Conservation (phyloP, 2,329 filamentous ascomycete species). For the Neonectria neomacrospora region DNA sequence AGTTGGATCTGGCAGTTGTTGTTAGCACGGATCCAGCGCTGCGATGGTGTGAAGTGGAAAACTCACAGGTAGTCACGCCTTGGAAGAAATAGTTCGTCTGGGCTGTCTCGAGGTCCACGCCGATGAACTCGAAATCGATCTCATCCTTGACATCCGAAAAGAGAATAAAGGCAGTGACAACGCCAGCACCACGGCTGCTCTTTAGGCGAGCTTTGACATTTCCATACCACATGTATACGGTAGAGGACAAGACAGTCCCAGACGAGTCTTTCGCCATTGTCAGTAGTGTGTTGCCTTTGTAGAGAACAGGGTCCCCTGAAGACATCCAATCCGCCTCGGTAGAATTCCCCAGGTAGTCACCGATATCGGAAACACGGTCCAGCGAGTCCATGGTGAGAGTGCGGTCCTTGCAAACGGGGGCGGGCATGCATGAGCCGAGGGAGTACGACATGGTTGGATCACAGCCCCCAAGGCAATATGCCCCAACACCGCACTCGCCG, state of each 20-base stretch:
- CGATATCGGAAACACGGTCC: slow-evolving; percentile 74
- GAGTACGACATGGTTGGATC: slow-evolving; percentile 86
- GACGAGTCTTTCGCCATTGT: slow-evolving; percentile 90
- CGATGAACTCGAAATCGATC: slow-evolving; percentile 96
- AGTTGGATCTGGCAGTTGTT: slow-evolving; percentile 67
- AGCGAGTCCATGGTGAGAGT: slow-evolving; percentile 79
- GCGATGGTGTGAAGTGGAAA: neutral
- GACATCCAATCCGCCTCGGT: slow-evolving; percentile 87
- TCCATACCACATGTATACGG: slow-evolving; percentile 96
- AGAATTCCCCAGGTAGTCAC: slow-evolving; percentile 87
- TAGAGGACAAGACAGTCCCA: slow-evolving; percentile 86
- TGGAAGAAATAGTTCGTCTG: slow-evolving; percentile 99
- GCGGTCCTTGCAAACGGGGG: slow-evolving; percentile 80
- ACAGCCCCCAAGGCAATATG: slow-evolving; percentile 95
- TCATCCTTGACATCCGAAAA: slow-evolving; percentile 97
- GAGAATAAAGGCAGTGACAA: slow-evolving; percentile 95
- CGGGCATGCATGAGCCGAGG: slow-evolving; percentile 86
- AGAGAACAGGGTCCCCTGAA: slow-evolving; percentile 78
- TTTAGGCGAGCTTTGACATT: slow-evolving; percentile 88
- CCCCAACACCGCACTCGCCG: slow-evolving; percentile 90
- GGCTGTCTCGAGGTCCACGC: slow-evolving; percentile 78
- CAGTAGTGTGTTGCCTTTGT: slow-evolving; percentile 78
- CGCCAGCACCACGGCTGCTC: slow-evolving; percentile 84
- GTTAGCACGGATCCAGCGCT: neutral
- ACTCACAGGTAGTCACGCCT: slow-evolving; percentile 70